Conservation (phyloP, 148 eudicot species). For the Chenopodium berlandieri region DNA sequence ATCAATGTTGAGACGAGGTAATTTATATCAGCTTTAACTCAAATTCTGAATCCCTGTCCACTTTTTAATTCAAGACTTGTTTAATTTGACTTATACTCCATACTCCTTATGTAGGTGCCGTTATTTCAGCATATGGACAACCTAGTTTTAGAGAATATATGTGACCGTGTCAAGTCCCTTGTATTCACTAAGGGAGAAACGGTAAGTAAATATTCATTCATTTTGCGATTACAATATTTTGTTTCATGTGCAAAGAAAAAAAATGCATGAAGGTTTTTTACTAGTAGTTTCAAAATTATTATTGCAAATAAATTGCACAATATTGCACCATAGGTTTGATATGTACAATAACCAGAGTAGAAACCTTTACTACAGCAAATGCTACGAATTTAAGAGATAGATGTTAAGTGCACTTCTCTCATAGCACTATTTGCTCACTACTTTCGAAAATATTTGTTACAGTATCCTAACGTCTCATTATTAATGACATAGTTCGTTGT, state of each 20-base stretch:
- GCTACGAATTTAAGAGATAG: no score
- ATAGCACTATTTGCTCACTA: no score
- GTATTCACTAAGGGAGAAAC: conserved; percentile 90
- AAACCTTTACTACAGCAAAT: no score
- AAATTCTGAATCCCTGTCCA: no score
- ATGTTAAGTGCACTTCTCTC: no score
- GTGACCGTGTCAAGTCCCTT: conserved; percentile 91
- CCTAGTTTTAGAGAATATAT: conserved; percentile 82
- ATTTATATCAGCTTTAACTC: no score
- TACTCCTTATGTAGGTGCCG: conserved; percentile 55
- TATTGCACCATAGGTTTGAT: background rate
- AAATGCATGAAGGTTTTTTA: background rate
- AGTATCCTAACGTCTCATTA: no score
- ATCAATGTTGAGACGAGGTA: no score
- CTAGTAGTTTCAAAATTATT: background rate
- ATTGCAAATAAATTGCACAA: background rate
- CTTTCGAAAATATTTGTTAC: no score
- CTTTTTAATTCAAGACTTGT: no score
- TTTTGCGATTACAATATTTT: background rate
- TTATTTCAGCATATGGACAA: conserved; percentile 91
- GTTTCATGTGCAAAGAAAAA: background rate
- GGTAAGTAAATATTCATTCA: conserved; percentile 42
- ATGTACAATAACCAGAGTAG: background rate
- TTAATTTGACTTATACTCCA: no score
- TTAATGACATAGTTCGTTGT: no score